Evolutionary conservation across 1,284 basidiomycete genomes (phyloP), one percentile per base, ranked within the genome.

Genomic region (Boletellus deceptivus): DNA sequence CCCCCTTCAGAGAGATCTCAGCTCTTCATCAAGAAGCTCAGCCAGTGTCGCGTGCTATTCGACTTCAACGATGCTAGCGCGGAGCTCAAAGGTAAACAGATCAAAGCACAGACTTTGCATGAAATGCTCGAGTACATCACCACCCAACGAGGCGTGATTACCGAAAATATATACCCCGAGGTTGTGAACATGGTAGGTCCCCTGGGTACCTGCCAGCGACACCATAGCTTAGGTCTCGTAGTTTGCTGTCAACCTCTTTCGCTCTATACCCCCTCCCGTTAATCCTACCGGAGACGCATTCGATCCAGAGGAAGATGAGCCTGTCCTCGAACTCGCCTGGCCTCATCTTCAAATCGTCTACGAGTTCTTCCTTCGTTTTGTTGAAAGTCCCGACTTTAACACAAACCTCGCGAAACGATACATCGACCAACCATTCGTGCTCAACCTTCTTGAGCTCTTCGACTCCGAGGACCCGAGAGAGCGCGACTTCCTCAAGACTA

Each of bases 51-150:
- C 49, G 93, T 98, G 55, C 77, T 99, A 20, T 99, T 99, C 68
- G 97, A 99, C 73, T 99, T 99, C 73, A 99, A 98, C 70, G 97
- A 99, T 68, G 91, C 95, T 43, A 96, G 91, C 64, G 80, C 90
- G 37, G 97, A 99, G 65, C 82, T 99, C 61, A 89, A 89, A 68
- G 96, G 94, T 59, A 99, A 99, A 76, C 96, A 98, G 72, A 90
- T 99, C 76, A 99, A 99, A 76, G 92, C 96, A 2, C 92, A 97
- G 67, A 94, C 97, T 5, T 74, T 99, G 49, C 93, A 98, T 61
- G 97, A 99, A 75, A 94, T 99, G 92, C 81, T 99, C 67, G 97
- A 99, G 67, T 99, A 98, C 72, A 97, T 99, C 70, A 98, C 96
- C 48, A 93, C 91, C 46, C 93, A 98, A 71, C 84, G 93, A 55